A percentile compares a stretch with the other conserved stretches of the same genome.
phyloP scores from a whole-genome alignment of 768 basidiomycete species.

The Naganishia randhawae region DNA sequence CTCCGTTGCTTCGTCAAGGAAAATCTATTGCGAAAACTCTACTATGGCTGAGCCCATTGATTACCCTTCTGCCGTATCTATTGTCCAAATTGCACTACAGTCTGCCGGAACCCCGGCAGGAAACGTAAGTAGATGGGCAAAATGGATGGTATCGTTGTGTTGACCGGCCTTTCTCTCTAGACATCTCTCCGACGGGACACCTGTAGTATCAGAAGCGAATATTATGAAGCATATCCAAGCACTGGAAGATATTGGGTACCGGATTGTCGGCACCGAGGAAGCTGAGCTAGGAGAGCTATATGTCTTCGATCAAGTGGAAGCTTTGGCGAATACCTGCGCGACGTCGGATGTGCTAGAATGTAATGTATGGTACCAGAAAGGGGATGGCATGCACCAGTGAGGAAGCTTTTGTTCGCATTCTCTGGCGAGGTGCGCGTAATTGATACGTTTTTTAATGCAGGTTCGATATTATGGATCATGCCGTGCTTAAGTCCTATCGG shows the following conservation, averaged over 20 bases:
- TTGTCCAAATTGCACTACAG: constrained; percentile 19
- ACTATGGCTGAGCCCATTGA: constrained; percentile 4
- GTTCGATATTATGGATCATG: constrained; percentile 84
- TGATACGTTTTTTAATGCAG: constrained; percentile 50
- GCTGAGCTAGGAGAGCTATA: constrained; percentile 80
- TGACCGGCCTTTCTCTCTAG: not conserved
- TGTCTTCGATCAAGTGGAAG: constrained; percentile 66
- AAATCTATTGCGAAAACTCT: not conserved
- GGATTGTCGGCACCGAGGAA: constrained; percentile 85
- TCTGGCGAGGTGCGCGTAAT: constrained; percentile 7
- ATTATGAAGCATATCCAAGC: constrained; percentile 41
- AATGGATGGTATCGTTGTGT: not conserved
- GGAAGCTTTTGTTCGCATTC: constrained; percentile 40
- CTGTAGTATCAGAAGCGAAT: constrained; percentile 35
- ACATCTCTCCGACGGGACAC: constrained; percentile 10
- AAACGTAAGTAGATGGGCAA: not conserved
- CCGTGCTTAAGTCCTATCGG: constrained; percentile 77
- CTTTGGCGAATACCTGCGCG: constrained; percentile 64
- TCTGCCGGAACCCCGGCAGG: constrained; percentile 7
- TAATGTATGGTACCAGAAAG: constrained; percentile 85
- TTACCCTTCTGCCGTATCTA: constrained; percentile 13
- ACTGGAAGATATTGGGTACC: constrained; percentile 78
- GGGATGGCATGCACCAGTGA: constrained; percentile 81
- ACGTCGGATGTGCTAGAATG: constrained; percentile 70
- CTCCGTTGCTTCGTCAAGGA: not conserved